These are phyloP conservation scores for Iris pallida DNA, from an alignment of 116 monocot species.

Conservation along the genomic window DNA sequence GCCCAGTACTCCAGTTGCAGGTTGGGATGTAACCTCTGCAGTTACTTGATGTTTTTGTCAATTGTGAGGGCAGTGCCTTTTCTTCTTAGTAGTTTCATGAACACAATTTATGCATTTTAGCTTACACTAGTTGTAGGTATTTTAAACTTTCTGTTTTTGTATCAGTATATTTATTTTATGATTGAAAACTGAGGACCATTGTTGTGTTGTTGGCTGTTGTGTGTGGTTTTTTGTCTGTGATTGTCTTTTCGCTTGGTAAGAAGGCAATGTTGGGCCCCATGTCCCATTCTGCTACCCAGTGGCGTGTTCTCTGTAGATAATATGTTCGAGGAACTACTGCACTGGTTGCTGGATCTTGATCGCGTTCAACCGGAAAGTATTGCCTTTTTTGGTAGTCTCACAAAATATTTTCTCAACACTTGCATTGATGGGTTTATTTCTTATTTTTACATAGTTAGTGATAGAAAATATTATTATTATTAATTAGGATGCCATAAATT, in stretches of 20 bases:
- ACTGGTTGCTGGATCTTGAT: constrained; percentile 43
- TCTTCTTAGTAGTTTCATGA: not conserved
- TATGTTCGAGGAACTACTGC: constrained; percentile 36
- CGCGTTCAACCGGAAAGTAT: constrained; percentile 42
- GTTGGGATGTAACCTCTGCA: constrained; percentile 19
- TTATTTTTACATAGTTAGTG: constrained; percentile 2
- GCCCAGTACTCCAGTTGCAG: constrained; percentile 25
- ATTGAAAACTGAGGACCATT: constrained; percentile 48
- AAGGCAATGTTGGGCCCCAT: constrained; percentile 54
- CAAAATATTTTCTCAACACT: constrained; percentile 19
- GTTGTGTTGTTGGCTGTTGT: constrained; percentile 71
- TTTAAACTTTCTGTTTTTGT: constrained; percentile 3
- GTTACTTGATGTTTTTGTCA: constrained; percentile 11
- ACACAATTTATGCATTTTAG: not conserved
- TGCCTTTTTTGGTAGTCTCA: constrained; percentile 40
- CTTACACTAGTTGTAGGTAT: constrained; percentile 1
- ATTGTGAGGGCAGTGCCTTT: constrained; percentile 5
- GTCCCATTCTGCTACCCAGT: constrained; percentile 45
- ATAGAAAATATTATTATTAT: not conserved
- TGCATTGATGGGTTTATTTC: constrained; percentile 21
- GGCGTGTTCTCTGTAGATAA: constrained; percentile 44
- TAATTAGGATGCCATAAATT: not conserved
- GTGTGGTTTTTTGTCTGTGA: constrained; percentile 63
- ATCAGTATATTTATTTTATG: constrained; percentile 17
- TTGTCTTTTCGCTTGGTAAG: constrained; percentile 46